phyloP scores from a whole-genome alignment of 176 grass and related monocot species.

The Pontederia paniculata region DNA sequence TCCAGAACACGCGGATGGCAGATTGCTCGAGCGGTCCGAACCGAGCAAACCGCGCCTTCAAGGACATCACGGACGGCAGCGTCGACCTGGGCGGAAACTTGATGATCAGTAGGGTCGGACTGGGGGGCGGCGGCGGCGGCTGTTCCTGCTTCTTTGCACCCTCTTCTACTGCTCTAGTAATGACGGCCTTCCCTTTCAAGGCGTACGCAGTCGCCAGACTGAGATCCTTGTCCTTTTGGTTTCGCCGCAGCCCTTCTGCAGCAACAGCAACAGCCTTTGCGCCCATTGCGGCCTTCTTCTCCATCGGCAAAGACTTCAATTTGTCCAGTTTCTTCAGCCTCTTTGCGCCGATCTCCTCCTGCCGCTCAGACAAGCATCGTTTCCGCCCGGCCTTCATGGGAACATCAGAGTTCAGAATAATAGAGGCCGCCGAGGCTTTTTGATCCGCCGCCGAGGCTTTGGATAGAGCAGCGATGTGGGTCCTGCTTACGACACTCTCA shows the following conservation, averaged over 20 bases:
- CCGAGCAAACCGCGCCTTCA: constrained; percentile 87
- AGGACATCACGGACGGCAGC: constrained; percentile 67
- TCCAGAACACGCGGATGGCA: constrained; percentile 88
- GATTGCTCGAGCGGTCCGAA: constrained; percentile 66
- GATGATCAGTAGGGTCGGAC: constrained; percentile 72
- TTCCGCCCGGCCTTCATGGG: constrained; percentile 40
- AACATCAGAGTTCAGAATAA: constrained; percentile 31
- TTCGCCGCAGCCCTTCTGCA: neutral
- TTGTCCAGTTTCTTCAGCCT: constrained; percentile 75
- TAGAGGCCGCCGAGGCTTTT: too few relatives aligned
- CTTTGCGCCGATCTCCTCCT: constrained; percentile 57
- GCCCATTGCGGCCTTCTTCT: constrained; percentile 52
- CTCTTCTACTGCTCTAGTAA: constrained; percentile 14
- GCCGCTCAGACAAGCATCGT: constrained; percentile 45
- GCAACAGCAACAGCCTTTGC: neutral
- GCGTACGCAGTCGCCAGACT: neutral
- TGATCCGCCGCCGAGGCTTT: neutral
- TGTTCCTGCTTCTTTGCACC: constrained; percentile 21
- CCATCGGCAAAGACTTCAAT: constrained; percentile 40
- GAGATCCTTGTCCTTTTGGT: constrained; percentile 10
- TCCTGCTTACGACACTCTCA: neutral
- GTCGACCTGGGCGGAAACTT: constrained; percentile 52
- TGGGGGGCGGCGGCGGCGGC: constrained; percentile 24
- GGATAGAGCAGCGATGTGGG: constrained; percentile 1
- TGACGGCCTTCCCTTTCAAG: constrained; percentile 3